Percentiles rank a stretch among this genome's conserved stretches.
Conservation (phyloP, 75 land plant genomes). For the Larix kaempferi region DNA sequence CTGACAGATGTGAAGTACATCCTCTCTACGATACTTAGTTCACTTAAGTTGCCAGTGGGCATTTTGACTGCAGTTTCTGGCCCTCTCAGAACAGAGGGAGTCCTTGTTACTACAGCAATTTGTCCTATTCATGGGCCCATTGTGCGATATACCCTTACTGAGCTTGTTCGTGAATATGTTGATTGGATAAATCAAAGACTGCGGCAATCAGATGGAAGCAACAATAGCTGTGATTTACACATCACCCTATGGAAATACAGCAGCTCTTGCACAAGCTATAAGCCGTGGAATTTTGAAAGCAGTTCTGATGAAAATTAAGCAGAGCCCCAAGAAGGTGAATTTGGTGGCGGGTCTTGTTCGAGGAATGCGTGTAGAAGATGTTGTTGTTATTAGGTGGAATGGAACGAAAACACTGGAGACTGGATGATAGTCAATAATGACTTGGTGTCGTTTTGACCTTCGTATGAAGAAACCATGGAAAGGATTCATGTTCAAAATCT, state of each 20-base stretch:
- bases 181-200: conserved; percentile 42
- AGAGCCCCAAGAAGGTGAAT: conserved; percentile 98
- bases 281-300: no score
- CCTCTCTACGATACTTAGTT: conserved; percentile 24
- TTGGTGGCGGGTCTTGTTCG: conserved; percentile 88
- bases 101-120: conserved; percentile 36
- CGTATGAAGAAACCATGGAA: no score
- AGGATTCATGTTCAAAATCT: no score
- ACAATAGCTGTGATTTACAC: conserved; percentile 49
- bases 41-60: conserved; percentile 30
- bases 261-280: conserved; percentile 57
- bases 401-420: no score
- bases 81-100: conserved; percentile 5
- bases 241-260: conserved; percentile 55
- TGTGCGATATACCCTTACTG: conserved; percentile 49
- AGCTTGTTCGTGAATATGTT: conserved; percentile 46
- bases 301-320: no score
- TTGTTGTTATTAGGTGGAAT: no score
- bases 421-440: no score
- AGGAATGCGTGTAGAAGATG: conserved; percentile 99
- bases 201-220: conserved; percentile 34
- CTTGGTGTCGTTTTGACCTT: no score
- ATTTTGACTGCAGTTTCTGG: conserved; percentile 19
- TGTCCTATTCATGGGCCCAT: conserved; percentile 53
- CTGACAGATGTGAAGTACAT: conserved; percentile 44